Percentiles rank a stretch among this genome's conserved stretches.
These are phyloP conservation scores for Thalia dealbata DNA, from an alignment of 176 grass and related monocot species.

Conservation along the genomic window DNA sequence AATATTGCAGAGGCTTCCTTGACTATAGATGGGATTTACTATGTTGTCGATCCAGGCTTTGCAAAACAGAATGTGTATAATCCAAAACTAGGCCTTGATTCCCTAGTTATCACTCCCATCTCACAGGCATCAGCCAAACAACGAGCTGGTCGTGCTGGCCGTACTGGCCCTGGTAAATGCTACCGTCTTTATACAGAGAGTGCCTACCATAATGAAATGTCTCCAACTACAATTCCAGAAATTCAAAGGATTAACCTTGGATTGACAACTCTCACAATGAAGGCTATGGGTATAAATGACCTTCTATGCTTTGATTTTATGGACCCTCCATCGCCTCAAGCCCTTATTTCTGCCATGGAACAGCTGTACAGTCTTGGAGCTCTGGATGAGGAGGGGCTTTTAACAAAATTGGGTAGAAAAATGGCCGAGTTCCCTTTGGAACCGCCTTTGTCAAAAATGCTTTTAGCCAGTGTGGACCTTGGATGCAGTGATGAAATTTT, in stretches of 20 bases:
- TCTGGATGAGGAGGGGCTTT: slow-evolving; percentile 78
- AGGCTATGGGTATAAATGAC: slow-evolving; percentile 97
- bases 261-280: slow-evolving; percentile 74
- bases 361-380: slow-evolving; percentile 86
- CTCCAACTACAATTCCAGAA: slow-evolving; percentile 84
- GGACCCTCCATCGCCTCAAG: slow-evolving; percentile 87
- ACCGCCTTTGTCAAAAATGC: slow-evolving; percentile 84
- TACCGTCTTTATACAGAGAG: slow-evolving; percentile 93
- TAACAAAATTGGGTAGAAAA: slow-evolving; percentile 87
- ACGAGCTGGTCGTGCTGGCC: slow-evolving; percentile 87
- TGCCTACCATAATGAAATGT: slow-evolving; percentile 90
- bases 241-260: slow-evolving; percentile 89
- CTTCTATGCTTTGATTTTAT: slow-evolving; percentile 93
- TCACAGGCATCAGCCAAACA: slow-evolving; percentile 95
- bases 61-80: slow-evolving; percentile 94
- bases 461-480: slow-evolving; percentile 82
- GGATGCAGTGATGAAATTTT: slow-evolving; percentile 89
- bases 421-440: slow-evolving; percentile 97
- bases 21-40: slow-evolving; percentile 90
- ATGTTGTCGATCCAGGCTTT: slow-evolving; percentile 92
- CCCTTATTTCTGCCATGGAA: slow-evolving; percentile 87
- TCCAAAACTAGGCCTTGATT: slow-evolving; percentile 86
- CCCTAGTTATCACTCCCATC: slow-evolving; percentile 84
- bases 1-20: slow-evolving; percentile 97
- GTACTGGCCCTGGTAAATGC: slow-evolving; percentile 84